These are phyloP conservation scores for Daldinia eschscholtzii DNA, from an alignment of 2,329 filamentous ascomycete genomes.

Conservation along the genomic window DNA sequence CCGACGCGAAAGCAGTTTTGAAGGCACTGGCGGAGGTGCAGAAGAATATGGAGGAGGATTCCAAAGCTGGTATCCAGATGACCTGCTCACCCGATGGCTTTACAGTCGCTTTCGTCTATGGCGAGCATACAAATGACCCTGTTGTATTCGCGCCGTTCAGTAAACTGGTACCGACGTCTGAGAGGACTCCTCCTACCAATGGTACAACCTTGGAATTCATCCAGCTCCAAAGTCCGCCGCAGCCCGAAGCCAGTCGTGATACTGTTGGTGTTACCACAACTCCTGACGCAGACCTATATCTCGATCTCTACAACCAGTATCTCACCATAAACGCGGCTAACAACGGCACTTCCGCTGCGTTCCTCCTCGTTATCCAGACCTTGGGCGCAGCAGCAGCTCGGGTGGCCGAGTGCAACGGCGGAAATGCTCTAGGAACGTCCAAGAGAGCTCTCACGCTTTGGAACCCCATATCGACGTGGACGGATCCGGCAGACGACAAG, in stretches of 20 bases:
- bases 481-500: background rate
- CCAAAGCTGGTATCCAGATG: constrained; percentile 5
- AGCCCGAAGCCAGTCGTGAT: background rate
- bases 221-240: background rate
- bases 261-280: constrained; percentile 4
- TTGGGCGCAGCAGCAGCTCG: constrained; percentile 3
- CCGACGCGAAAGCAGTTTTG: background rate
- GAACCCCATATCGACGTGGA: constrained; percentile 8
- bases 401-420: background rate
- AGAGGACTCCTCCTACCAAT: constrained; percentile 2
- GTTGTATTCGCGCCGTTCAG: background rate
- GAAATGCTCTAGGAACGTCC: background rate
- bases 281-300: background rate
- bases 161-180: background rate
- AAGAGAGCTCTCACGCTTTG: constrained; percentile 1
- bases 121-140: constrained; percentile 3
- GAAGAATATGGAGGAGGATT: constrained; percentile 1
- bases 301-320: background rate
- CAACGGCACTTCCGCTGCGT: constrained; percentile 1
- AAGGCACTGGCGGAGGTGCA: constrained; percentile 3
- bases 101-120: constrained; percentile 4
- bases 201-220: constrained; percentile 8
- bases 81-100: background rate
- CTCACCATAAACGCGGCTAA: background rate
- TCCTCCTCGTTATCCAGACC: constrained; percentile 6